Percentiles rank a stretch among this genome's conserved stretches.
Conservation (phyloP, 164 flowering plant genomes). For the Annona cherimola region DNA sequence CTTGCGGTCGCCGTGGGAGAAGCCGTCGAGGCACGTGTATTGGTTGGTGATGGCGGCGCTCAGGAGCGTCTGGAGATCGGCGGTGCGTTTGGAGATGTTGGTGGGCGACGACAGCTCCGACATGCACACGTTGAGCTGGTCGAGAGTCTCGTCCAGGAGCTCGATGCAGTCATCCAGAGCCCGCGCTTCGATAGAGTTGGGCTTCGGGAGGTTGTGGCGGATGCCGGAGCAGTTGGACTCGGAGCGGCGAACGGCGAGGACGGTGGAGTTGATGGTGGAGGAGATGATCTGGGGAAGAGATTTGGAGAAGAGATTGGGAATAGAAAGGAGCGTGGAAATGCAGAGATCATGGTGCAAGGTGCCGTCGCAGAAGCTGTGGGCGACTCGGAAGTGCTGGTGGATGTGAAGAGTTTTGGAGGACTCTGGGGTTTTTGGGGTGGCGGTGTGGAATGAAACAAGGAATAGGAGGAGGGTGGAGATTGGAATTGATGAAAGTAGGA, state of each 20-base stretch:
- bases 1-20: slow-evolving; percentile 30
- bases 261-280: slow-evolving; percentile 34
- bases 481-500: slow-evolving; percentile 10
- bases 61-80: slow-evolving; percentile 48
- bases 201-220: slow-evolving; percentile 16
- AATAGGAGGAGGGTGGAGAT: slow-evolving; percentile 14
- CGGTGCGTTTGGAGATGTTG: slow-evolving; percentile 22
- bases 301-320: slow-evolving; percentile 46
- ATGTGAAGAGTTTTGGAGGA: slow-evolving; percentile 20
- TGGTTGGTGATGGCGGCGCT: slow-evolving; percentile 90
- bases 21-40: slow-evolving; percentile 85
- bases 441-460: slow-evolving; percentile 6
- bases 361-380: slow-evolving; percentile 53
- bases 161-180: slow-evolving; percentile 77
- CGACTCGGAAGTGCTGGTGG: slow-evolving; percentile 38
- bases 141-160: slow-evolving; percentile 49
- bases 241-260: slow-evolving; percentile 33
- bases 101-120: slow-evolving; percentile 34
- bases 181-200: slow-evolving; percentile 24
- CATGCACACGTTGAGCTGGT: slow-evolving; percentile 35
- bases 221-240: slow-evolving; percentile 44
- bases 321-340: slow-evolving; percentile 52
- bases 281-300: slow-evolving; percentile 50
- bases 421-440: slow-evolving; percentile 9
- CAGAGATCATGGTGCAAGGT: slow-evolving; percentile 69